Evolutionary conservation across 164 flowering plant species (phyloP).

Genomic region (Houttuynia cordata): DNA sequence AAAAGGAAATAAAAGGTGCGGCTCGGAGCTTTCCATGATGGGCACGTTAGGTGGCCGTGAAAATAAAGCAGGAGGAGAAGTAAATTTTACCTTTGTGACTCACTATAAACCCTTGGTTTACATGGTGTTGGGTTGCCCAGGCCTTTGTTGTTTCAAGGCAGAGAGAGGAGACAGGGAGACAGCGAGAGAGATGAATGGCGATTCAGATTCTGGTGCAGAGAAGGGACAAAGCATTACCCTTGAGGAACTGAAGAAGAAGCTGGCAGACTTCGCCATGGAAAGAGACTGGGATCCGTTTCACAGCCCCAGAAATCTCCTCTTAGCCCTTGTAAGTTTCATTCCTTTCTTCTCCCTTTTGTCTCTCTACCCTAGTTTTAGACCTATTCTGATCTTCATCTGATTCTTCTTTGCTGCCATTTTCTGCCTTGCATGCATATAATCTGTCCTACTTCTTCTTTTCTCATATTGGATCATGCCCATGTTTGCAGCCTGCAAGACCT

Average conservation of each 20-base stretch:
- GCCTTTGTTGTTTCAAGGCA: neutral
- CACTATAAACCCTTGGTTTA: neutral
- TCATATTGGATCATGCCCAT: neutral
- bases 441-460: neutral
- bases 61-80: no score
- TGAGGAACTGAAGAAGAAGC: slow-evolving; percentile 14
- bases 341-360: neutral
- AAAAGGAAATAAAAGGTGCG: no score
- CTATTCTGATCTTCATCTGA: neutral
- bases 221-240: slow-evolving; percentile 10
- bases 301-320: slow-evolving; percentile 19
- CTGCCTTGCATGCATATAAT: neutral
- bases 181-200: slow-evolving; percentile 11
- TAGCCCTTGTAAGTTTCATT: slow-evolving; percentile 10
- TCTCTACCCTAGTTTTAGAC: neutral
- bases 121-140: neutral
- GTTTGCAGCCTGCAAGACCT: neutral
- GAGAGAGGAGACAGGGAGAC: neutral
- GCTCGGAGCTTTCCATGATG: no score
- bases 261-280: slow-evolving; percentile 19
- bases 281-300: slow-evolving; percentile 22
- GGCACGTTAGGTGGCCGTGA: no score
- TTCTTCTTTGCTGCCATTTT: neutral
- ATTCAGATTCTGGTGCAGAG: slow-evolving; percentile 2
- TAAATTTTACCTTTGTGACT: neutral